These are phyloP conservation scores for Fraxinus paxiana DNA, from an alignment of 305 asterid genomes.

Conservation along the genomic window DNA sequence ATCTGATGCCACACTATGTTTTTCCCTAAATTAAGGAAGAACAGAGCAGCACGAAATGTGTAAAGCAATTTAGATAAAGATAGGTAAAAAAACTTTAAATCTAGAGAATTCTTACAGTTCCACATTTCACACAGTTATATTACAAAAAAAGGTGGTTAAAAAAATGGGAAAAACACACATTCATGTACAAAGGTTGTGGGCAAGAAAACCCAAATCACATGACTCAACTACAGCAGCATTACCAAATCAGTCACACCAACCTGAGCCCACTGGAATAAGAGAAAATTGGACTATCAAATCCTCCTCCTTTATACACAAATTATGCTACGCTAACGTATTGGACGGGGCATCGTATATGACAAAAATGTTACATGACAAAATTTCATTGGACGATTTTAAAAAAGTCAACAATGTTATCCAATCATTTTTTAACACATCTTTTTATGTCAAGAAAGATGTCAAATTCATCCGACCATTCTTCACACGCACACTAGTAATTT, in stretches of 20 bases:
- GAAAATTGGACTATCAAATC: conserved; percentile 37
- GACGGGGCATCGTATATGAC: neutral
- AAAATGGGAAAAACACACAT: neutral
- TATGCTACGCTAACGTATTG: neutral
- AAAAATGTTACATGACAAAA: too few relatives aligned
- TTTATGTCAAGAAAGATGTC: neutral
- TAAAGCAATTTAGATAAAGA: conserved; percentile 18
- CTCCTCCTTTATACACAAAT: conserved; percentile 17
- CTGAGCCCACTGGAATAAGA: conserved; percentile 59
- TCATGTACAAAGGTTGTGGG: conserved; percentile 32
- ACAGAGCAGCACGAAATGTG: conserved; percentile 17
- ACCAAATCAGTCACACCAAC: conserved; percentile 54
- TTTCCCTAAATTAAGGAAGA: conserved; percentile 29
- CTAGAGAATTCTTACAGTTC: neutral
- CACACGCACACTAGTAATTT: neutral
- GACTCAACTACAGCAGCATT: conserved; percentile 44
- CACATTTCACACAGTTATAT: conserved; percentile 6
- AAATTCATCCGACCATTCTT: too few relatives aligned
- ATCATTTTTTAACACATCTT: neutral
- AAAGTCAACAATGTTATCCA: neutral
- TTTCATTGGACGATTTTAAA: neutral
- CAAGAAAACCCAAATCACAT: conserved; percentile 48
- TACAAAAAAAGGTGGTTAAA: conserved; percentile 13
- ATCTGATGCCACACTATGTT: conserved; percentile 10
- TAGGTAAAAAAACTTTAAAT: neutral